Evolutionary conservation across 768 basidiomycete genomes (phyloP).

Genomic region (Boletus speciosus): DNA sequence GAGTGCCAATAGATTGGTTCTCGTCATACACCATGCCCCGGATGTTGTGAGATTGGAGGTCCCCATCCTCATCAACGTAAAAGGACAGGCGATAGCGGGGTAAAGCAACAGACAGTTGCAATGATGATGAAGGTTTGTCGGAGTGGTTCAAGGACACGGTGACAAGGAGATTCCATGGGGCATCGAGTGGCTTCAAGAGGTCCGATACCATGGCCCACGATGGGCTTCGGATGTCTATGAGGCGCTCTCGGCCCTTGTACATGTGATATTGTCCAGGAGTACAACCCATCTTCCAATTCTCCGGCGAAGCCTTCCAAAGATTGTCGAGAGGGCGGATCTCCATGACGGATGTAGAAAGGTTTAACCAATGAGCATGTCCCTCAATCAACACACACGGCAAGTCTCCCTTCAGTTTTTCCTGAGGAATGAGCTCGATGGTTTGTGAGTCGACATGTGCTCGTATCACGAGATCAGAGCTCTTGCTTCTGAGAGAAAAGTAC

Average conservation of each 20-base stretch:
- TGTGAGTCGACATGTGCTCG: conserved; percentile 4
- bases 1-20: conserved; percentile 40
- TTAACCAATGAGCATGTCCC: conserved; percentile 30
- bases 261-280: conserved; percentile 6
- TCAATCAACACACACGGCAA: conserved; percentile 23
- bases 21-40: conserved; percentile 41
- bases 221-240: conserved; percentile 29
- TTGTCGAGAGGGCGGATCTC: conserved; percentile 28
- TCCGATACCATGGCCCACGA: conserved; percentile 28
- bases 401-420: conserved; percentile 20
- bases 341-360: conserved; percentile 19
- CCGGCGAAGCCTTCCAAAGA: conserved; percentile 23
- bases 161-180: conserved; percentile 21
- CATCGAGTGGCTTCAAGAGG: conserved; percentile 25
- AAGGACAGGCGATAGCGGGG: conserved; percentile 44
- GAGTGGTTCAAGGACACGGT: background rate
- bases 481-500: conserved; percentile 18
- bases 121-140: background rate
- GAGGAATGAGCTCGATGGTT: conserved; percentile 26
- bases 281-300: conserved; percentile 27
- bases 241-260: conserved; percentile 1
- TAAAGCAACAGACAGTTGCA: conserved; percentile 29
- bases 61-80: conserved; percentile 29
- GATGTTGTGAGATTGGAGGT: conserved; percentile 40
- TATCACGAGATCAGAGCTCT: conserved; percentile 15